Percentiles rank a stretch among this genome's conserved stretches.
phyloP scores from a whole-genome alignment of 305 asterid species.

The Galium porrigens region DNA sequence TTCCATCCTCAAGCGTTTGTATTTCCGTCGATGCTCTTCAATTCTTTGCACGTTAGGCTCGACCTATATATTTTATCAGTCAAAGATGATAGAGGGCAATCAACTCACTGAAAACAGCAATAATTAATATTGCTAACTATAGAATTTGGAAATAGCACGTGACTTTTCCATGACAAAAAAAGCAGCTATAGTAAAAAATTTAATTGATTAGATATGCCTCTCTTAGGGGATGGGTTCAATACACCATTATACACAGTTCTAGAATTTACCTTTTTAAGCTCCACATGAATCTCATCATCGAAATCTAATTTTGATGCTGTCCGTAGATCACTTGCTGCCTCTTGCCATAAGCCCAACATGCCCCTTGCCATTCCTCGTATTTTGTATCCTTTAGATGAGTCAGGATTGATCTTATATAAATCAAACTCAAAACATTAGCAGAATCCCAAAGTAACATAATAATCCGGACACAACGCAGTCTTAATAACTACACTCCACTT shows the following conservation, averaged over 20 bases:
- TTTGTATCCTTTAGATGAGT: conserved; percentile 80
- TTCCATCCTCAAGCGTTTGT: conserved; percentile 42
- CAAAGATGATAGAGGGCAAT: background rate
- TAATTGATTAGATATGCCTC: background rate
- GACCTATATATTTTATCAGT: conserved; percentile 32
- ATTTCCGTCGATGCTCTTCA: conserved; percentile 60
- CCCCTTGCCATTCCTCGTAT: conserved; percentile 65
- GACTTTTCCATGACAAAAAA: background rate
- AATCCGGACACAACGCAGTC: background rate
- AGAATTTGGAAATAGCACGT: background rate
- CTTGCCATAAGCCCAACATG: conserved; percentile 78
- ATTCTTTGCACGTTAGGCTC: conserved; percentile 55
- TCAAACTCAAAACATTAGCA: conserved; percentile 11
- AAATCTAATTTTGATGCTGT: conserved; percentile 58
- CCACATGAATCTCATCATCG: conserved; percentile 51
- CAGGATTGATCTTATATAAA: conserved; percentile 48
- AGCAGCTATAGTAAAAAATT: background rate
- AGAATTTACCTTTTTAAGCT: conserved; percentile 44
- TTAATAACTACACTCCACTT: background rate
- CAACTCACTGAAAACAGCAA: background rate
- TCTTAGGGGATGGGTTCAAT: background rate
- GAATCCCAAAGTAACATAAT: background rate
- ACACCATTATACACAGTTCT: background rate
- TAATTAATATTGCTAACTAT: background rate
- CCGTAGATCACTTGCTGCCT: conserved; percentile 60